These are phyloP conservation scores for Luffa aegyptiaca DNA, from an alignment of 306 rosid genomes.

Conservation along the genomic window DNA sequence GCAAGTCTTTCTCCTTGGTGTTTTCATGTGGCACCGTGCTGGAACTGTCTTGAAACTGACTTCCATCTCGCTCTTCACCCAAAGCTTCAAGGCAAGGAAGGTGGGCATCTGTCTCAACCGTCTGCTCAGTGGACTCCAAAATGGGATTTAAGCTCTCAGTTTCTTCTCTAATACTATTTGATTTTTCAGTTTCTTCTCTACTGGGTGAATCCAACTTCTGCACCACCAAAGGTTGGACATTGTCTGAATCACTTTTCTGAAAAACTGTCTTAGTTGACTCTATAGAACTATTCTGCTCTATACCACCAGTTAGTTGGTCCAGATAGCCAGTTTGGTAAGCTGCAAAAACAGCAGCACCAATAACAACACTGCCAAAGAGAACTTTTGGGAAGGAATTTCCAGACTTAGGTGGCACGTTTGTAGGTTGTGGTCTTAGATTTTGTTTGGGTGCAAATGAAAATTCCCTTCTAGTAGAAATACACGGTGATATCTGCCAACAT, in stretches of 20 bases:
- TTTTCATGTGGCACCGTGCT: slow-evolving; percentile 22
- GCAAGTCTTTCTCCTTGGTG: slow-evolving; percentile 30
- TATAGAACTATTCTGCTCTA: slow-evolving; percentile 27
- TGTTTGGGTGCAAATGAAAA: slow-evolving; percentile 43
- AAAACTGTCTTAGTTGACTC: slow-evolving; percentile 19
- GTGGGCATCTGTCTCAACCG: slow-evolving; percentile 26
- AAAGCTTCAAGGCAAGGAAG: slow-evolving; percentile 30
- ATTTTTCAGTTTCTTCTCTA: slow-evolving; percentile 21
- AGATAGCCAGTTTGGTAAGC: slow-evolving; percentile 66
- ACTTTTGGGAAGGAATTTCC: slow-evolving; percentile 32
- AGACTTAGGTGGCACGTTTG: slow-evolving; percentile 38
- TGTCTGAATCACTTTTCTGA: slow-evolving; percentile 23
- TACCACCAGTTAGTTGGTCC: slow-evolving; percentile 36
- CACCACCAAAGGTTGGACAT: slow-evolving; percentile 24
- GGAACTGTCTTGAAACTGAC: slow-evolving; percentile 32
- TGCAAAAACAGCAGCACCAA: slow-evolving; percentile 57
- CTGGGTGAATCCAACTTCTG: slow-evolving; percentile 29
- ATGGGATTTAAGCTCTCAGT: slow-evolving; percentile 16
- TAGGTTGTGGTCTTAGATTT: slow-evolving; percentile 31
- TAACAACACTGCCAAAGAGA: slow-evolving; percentile 51
- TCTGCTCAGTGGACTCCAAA: slow-evolving; percentile 34
- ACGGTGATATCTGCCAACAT: slow-evolving; percentile 40
- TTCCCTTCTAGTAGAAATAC: slow-evolving; percentile 37
- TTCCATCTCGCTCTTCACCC: slow-evolving; percentile 27
- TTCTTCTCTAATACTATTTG: background rate